phyloP scores from a whole-genome alignment of 2,329 filamentous ascomycete species.

The Pyricularia pennisetigena region DNA sequence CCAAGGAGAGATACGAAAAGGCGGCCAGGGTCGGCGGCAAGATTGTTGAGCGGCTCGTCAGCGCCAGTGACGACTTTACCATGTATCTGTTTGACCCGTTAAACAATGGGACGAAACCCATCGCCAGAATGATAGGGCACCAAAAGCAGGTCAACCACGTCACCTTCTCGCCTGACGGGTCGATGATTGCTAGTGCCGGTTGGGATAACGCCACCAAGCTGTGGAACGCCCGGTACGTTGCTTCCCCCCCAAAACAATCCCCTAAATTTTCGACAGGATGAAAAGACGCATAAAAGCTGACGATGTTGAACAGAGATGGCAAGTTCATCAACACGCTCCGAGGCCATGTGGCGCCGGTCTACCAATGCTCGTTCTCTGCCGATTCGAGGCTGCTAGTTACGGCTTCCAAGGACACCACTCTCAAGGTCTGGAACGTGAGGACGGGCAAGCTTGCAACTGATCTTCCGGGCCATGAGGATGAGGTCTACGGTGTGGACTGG shows the following conservation, averaged over 20 bases:
- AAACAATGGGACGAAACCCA: slow-evolving; percentile 63
- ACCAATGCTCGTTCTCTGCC: slow-evolving; percentile 85
- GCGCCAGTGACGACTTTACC: slow-evolving; percentile 82
- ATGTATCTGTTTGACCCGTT: slow-evolving; percentile 92
- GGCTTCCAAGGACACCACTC: slow-evolving; percentile 80
- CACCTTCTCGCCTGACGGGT: slow-evolving; percentile 83
- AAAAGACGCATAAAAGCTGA: neutral
- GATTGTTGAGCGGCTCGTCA: slow-evolving; percentile 75
- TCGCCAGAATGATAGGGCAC: slow-evolving; percentile 84
- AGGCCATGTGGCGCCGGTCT: slow-evolving; percentile 83
- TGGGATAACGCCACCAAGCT: slow-evolving; percentile 96
- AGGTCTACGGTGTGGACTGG: slow-evolving; percentile 94
- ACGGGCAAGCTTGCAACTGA: slow-evolving; percentile 73
- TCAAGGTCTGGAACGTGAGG: slow-evolving; percentile 90
- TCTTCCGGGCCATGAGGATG: slow-evolving; percentile 81
- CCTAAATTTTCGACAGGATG: slow-evolving; percentile 9
- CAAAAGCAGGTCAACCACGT: slow-evolving; percentile 97
- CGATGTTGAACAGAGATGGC: slow-evolving; percentile 35
- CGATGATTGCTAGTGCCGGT: slow-evolving; percentile 74
- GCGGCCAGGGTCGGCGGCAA: slow-evolving; percentile 68
- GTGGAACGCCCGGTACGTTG: slow-evolving; percentile 67
- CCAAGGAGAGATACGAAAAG: slow-evolving; percentile 75
- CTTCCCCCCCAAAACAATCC: slow-evolving; percentile 6
- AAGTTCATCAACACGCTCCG: slow-evolving; percentile 81
- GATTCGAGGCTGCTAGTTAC: slow-evolving; percentile 86